phyloP scores from a whole-genome alignment of 225 moss, liverwort and hornwort species.

The Marchantia paleacea region DNA sequence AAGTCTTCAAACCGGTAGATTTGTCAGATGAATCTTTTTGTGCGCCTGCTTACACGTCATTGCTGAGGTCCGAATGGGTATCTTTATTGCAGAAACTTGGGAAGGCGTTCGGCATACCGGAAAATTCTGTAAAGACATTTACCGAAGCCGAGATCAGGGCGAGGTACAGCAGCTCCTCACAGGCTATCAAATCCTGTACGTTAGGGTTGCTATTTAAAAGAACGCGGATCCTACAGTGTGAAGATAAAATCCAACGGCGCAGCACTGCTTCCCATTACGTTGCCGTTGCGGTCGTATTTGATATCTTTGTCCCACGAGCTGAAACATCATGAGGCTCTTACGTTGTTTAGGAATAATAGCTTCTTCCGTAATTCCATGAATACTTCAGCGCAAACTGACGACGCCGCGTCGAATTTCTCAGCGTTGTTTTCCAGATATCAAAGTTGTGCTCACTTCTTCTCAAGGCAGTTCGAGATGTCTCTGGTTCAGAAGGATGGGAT shows the following conservation, averaged over 20 bases:
- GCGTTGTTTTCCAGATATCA: slow-evolving; percentile 89
- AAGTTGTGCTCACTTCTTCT: slow-evolving; percentile 83
- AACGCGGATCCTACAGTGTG: no score
- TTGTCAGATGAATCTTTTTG: no score
- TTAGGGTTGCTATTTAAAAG: no score
- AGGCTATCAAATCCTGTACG: no score
- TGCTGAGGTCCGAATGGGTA: background rate
- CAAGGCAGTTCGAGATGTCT: slow-evolving; percentile 65
- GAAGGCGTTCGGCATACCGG: slow-evolving; percentile 81
- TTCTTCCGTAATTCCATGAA: no score
- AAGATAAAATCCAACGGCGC: no score
- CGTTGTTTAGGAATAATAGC: no score
- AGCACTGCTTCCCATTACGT: no score
- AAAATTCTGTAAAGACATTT: slow-evolving; percentile 78
- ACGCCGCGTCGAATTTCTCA: slow-evolving; percentile 1
- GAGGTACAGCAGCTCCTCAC: slow-evolving; percentile 31
- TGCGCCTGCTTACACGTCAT: background rate
- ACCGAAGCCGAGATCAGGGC: slow-evolving; percentile 96
- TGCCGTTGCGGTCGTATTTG: no score
- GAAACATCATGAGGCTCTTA: no score
- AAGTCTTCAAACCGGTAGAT: no score
- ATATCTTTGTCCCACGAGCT: no score
- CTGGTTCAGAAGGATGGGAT: slow-evolving; percentile 86
- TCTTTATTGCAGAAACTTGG: slow-evolving; percentile 61
- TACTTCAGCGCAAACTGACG: background rate